A percentile compares a stretch with the other conserved stretches of the same genome.
These are phyloP conservation scores for Pouteria glomerata DNA, from an alignment of 148 eudicot genomes.

Conservation along the genomic window DNA sequence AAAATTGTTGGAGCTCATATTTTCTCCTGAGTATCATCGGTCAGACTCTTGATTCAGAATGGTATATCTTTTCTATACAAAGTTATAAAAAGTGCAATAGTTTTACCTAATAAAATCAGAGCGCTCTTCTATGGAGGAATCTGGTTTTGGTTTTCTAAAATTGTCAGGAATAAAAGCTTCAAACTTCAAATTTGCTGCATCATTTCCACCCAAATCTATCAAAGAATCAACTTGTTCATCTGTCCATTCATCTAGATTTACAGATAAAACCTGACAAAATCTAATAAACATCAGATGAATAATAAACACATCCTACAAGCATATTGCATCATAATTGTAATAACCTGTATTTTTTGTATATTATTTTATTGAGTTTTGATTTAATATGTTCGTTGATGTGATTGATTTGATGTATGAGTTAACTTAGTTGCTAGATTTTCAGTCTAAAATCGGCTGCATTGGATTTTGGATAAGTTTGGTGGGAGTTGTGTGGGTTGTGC, in stretches of 20 bases:
- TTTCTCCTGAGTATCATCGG: constrained; percentile 61
- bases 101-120: constrained; percentile 76
- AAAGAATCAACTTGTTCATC: constrained; percentile 70
- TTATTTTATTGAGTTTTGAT: too few relatives aligned
- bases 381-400: too few relatives aligned
- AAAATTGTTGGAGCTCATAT: constrained; percentile 75
- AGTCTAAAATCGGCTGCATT: too few relatives aligned
- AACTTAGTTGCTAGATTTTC: too few relatives aligned
- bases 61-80: background rate
- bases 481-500: too few relatives aligned
- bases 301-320: too few relatives aligned
- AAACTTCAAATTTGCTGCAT: constrained; percentile 62
- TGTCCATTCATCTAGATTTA: constrained; percentile 88
- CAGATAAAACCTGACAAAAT: constrained; percentile 89
- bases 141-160: constrained; percentile 62
- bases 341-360: too few relatives aligned
- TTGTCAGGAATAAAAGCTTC: constrained; percentile 68
- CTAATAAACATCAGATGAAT: too few relatives aligned
- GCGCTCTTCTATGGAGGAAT: constrained; percentile 72
- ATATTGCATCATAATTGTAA: too few relatives aligned
- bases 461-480: too few relatives aligned
- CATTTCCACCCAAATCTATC: constrained; percentile 77
- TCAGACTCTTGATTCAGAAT: constrained; percentile 12
- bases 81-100: background rate
- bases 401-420: too few relatives aligned